Conservation (phyloP, 352 stramenopile species). For the Pythium pyrilobum region DNA sequence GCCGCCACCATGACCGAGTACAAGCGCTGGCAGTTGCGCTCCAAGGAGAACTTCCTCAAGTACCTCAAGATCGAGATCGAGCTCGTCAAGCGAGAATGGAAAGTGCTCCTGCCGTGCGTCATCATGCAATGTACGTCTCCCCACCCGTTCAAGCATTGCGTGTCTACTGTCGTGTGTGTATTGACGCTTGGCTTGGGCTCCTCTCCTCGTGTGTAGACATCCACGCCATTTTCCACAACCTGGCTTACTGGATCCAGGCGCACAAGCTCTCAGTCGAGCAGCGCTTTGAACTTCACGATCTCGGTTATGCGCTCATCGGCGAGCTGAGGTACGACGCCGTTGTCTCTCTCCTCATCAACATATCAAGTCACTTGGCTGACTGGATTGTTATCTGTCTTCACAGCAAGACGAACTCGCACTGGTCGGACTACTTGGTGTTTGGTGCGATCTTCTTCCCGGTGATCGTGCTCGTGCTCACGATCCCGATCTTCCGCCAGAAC, state of each 20-base stretch:
- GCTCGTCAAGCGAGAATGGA: constrained; percentile 62
- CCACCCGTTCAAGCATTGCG: neutral
- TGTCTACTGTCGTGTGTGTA: neutral
- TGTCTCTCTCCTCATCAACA: neutral
- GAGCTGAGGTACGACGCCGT: constrained; percentile 44
- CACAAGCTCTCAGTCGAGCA: constrained; percentile 58
- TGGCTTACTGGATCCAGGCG: constrained; percentile 81
- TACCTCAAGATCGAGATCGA: constrained; percentile 62
- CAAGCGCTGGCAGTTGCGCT: constrained; percentile 46
- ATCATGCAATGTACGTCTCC: constrained; percentile 73
- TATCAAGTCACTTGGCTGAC: neutral
- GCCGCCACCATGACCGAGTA: neutral
- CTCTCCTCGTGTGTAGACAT: constrained; percentile 34
- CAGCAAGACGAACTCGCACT: constrained; percentile 29
- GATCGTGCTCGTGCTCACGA: constrained; percentile 60
- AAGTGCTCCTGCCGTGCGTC: constrained; percentile 62
- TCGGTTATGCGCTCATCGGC: constrained; percentile 69
- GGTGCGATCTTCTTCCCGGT: constrained; percentile 60
- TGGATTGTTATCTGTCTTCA: neutral
- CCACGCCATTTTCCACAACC: constrained; percentile 81
- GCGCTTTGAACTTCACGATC: constrained; percentile 67
- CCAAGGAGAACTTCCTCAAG: constrained; percentile 50
- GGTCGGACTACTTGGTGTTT: constrained; percentile 81
- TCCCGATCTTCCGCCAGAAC: constrained; percentile 62
- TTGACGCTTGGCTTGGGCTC: neutral